Evolutionary conservation across 345 rosid species (phyloP), one percentile per base, ranked within the genome.

Genomic region (Citrus reticulata): DNA sequence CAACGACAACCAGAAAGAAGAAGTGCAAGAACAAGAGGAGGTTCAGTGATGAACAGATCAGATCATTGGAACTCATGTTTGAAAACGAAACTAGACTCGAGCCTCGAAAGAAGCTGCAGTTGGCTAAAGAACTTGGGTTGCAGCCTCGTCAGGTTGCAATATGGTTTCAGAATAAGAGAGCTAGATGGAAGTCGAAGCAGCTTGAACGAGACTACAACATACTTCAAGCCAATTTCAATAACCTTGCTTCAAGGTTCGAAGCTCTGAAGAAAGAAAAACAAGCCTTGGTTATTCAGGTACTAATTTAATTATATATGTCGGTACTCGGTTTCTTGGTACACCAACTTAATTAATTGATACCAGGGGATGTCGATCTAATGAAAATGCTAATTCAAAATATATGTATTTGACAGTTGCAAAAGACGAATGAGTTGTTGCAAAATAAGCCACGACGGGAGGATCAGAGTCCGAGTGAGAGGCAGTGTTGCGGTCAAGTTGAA

Each of bases 131-230:
- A 68, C 88, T 94, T 49, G 94, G 91, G 34, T 74, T 94, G 90
- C 92, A 94, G 69, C 98, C 95, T 0, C 81, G 97, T 8, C 98
- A 94, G 87, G 98, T 94, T 4, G 95, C 97, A 0, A 92, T 94
- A 42, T 94, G 97, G 98, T 94, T 92, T 73, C 97, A 94, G 84
- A 94, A 94, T 81, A 90, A 91, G 87, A 84, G 98, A 72, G 98
- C 95, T 64, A 83, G 97, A 73, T 92, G 92, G 91, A 94, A 91
- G 84, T 88, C 95, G 0, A 94, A 94, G 93, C 95, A 90, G 82
- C 88, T 94, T 0, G 97, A 94, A 81, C 68, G 83, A 65, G 95
- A 94, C 63, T 94, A 80, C 77, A 83, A 71, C 80, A 39, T 88
- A 30, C 86, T 94, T 19, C 84, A 81, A 76, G 83, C 89, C 76